Conservation (phyloP, 2,329 filamentous ascomycete genomes). For the Polytolypa hystricis region DNA sequence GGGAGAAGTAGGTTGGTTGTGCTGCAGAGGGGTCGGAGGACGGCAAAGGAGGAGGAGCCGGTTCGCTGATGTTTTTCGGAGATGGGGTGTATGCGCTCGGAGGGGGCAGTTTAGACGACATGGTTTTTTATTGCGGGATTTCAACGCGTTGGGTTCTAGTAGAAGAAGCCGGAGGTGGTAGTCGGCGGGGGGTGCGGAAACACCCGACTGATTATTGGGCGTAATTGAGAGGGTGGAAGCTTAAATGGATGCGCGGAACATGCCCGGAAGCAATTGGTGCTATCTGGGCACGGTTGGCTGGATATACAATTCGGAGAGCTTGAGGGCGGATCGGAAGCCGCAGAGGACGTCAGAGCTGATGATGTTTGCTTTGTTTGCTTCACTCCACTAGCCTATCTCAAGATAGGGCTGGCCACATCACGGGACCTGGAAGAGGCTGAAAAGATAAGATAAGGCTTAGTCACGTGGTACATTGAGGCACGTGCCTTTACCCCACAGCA, state of each 20-base stretch:
- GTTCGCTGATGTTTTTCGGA: too few species aligned
- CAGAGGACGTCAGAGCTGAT: neutral
- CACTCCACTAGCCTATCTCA: too few species aligned
- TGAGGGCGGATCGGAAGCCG: neutral
- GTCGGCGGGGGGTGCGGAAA: too few species aligned
- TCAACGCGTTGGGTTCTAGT: neutral
- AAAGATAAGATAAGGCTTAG: too few species aligned
- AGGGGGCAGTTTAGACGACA: neutral
- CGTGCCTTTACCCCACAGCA: too few species aligned
- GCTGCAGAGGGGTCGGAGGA: neutral
- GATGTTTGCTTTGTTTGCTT: constrained; percentile 4
- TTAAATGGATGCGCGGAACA: neutral
- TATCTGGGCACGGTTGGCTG: neutral
- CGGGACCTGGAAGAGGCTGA: too few species aligned
- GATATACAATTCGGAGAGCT: neutral
- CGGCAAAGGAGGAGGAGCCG: neutral
- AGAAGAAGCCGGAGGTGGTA: neutral
- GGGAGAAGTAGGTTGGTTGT: neutral
- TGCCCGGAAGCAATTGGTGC: too few species aligned
- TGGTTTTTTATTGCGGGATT: neutral
- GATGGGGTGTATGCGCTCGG: neutral
- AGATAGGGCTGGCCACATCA: too few species aligned
- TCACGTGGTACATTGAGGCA: too few species aligned
- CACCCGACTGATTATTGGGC: neutral
- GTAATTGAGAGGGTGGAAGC: neutral